phyloP scores from a whole-genome alignment of 1,284 basidiomycete species.

The Ganoderma meredithae region DNA sequence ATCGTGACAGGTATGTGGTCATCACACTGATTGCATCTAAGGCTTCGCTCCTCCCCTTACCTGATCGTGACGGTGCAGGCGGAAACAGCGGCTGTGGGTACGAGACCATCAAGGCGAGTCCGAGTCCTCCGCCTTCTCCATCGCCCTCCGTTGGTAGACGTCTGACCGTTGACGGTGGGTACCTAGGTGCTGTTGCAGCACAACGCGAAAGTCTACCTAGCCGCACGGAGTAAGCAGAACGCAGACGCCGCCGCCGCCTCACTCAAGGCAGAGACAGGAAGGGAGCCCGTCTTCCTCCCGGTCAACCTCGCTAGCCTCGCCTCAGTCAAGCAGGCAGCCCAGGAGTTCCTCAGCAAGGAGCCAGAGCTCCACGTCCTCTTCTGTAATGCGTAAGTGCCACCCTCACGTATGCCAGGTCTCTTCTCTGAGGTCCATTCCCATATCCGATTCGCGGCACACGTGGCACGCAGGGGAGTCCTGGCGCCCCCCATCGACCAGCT shows the following conservation, averaged over 20 bases:
- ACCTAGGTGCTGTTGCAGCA: conserved; percentile 49
- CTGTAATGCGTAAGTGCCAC: conserved; percentile 66
- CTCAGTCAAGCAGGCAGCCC: conserved; percentile 49
- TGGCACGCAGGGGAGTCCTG: conserved; percentile 53
- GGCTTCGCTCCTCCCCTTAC: background rate
- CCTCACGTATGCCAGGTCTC: no score
- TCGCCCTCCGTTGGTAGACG: background rate
- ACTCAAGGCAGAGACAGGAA: conserved; percentile 47
- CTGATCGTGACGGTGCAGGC: conserved; percentile 29
- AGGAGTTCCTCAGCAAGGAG: conserved; percentile 54
- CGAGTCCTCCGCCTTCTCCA: conserved; percentile 9
- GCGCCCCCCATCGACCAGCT: conserved; percentile 42
- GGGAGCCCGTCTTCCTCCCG: conserved; percentile 51
- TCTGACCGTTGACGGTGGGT: background rate
- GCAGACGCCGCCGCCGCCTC: conserved; percentile 52
- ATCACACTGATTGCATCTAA: background rate
- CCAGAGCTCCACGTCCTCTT: conserved; percentile 56
- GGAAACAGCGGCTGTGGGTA: conserved; percentile 53
- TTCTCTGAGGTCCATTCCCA: no score
- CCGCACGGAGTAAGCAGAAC: conserved; percentile 48
- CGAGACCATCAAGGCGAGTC: conserved; percentile 40
- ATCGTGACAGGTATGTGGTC: conserved; percentile 47
- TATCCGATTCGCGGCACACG: no score
- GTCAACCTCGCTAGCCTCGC: conserved; percentile 56
- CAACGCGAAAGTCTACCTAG: conserved; percentile 62